Evolutionary conservation across 78 protist genomes (phyloP).

Genomic region (Dictyostelium intermedium): DNA sequence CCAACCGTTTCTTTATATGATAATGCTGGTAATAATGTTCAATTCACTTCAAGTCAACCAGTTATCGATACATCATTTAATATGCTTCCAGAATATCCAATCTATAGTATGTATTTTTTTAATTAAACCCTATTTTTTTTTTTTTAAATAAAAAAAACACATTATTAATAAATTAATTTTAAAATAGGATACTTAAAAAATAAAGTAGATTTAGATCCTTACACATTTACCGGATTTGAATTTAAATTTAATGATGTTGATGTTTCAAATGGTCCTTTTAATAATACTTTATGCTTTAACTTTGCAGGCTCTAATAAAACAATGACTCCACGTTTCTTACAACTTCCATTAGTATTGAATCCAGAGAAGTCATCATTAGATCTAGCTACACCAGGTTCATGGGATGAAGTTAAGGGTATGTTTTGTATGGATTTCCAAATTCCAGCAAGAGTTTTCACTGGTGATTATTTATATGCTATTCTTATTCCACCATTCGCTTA

Average conservation of each 20-base stretch:
- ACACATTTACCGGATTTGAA: background rate
- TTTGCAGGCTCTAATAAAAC: background rate
- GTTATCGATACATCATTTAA: background rate
- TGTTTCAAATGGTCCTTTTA: background rate
- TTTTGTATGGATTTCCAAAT: conserved; percentile 10
- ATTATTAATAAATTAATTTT: background rate
- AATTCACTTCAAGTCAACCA: background rate
- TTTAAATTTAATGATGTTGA: conserved; percentile 5
- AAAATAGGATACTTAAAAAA: background rate
- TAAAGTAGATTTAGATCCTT: background rate
- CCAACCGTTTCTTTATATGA: background rate
- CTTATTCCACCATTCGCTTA: background rate
- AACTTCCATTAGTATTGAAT: background rate
- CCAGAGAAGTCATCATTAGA: background rate
- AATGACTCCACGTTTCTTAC: background rate
- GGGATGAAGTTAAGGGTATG: background rate
- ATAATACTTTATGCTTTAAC: background rate
- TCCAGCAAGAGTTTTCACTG: conserved; percentile 1
- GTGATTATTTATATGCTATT: background rate
- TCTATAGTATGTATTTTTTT: background rate
- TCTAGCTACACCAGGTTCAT: background rate
- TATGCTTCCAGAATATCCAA: background rate
- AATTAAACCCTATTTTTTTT: too few species aligned
- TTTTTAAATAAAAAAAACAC: background rate
- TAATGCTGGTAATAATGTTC: background rate